These are phyloP conservation scores for Epichloe scottii DNA, from an alignment of 2,329 filamentous ascomycete species.

Conservation along the genomic window DNA sequence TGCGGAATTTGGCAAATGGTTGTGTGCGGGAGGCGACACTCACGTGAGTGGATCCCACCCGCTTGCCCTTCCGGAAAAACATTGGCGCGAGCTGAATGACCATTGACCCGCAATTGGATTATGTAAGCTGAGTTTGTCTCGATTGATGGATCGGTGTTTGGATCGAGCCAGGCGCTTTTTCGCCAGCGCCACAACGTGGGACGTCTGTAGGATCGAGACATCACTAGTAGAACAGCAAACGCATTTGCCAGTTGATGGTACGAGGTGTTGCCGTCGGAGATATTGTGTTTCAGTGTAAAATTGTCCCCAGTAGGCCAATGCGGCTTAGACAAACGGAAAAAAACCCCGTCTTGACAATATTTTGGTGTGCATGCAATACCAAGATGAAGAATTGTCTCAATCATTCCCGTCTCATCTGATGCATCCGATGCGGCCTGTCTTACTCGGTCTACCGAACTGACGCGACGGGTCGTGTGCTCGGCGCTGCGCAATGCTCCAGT, in stretches of 20 bases:
- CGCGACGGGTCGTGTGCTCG: not conserved
- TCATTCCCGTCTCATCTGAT: too few relatives aligned
- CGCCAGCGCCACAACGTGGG: not conserved
- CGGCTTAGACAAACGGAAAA: too few relatives aligned
- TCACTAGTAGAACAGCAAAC: too few relatives aligned
- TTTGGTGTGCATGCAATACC: too few relatives aligned
- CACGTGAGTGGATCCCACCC: conserved; percentile 22
- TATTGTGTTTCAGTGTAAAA: too few relatives aligned
- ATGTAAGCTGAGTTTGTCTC: not conserved
- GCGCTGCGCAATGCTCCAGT: not conserved
- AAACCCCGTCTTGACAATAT: too few relatives aligned
- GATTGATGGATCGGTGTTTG: too few relatives aligned
- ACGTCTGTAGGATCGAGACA: not conserved
- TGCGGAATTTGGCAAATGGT: conserved; percentile 25
- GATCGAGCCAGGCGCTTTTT: not conserved
- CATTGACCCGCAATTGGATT: not conserved
- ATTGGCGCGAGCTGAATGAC: conserved; percentile 1
- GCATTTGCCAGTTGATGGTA: too few relatives aligned
- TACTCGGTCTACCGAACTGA: too few relatives aligned
- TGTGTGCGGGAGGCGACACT: conserved; percentile 23
- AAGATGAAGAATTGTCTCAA: too few relatives aligned
- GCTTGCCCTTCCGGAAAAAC: conserved; percentile 23
- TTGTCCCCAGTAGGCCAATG: too few relatives aligned
- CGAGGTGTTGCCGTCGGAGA: too few relatives aligned
- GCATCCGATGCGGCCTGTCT: not conserved